These are phyloP conservation scores for Phytophthora palmivora DNA, from an alignment of 352 stramenopile genomes.

Conservation along the genomic window DNA sequence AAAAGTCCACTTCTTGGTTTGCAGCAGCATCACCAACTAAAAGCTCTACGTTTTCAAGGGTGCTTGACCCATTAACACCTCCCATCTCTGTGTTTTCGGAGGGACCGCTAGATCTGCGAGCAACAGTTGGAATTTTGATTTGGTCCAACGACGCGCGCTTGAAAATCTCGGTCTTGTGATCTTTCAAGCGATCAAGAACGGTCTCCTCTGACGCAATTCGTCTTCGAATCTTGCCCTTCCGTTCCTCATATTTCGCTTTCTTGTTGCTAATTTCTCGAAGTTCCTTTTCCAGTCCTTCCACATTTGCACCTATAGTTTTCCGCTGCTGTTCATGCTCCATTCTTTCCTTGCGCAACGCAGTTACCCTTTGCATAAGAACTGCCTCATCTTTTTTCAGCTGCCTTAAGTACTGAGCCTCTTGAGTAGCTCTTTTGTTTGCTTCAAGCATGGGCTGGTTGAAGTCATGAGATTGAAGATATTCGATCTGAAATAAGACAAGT, in stretches of 20 bases:
- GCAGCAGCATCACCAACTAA: conserved; percentile 57
- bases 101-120: conserved; percentile 28
- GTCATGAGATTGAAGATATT: conserved; percentile 74
- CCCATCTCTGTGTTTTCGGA: conserved; percentile 74
- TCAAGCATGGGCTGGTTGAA: conserved; percentile 55
- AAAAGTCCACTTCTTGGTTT: conserved; percentile 91
- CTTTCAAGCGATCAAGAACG: conserved; percentile 91
- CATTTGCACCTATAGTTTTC: conserved; percentile 36
- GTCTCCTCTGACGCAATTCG: conserved; percentile 90
- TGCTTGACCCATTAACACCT: conserved; percentile 31
- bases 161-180: conserved; percentile 95
- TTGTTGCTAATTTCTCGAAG: conserved; percentile 67
- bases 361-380: conserved; percentile 51
- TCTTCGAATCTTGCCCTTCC: conserved; percentile 79
- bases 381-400: conserved; percentile 61
- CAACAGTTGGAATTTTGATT: conserved; percentile 86
- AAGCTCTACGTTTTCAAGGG: conserved; percentile 46
- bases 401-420: conserved; percentile 63
- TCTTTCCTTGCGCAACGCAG: conserved; percentile 79
- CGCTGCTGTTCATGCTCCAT: conserved; percentile 59
- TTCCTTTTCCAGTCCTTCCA: conserved; percentile 69
- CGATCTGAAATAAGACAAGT: conserved; percentile 43
- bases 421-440: conserved; percentile 50
- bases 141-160: conserved; percentile 96
- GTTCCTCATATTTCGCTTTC: conserved; percentile 73